Evolutionary conservation across 495 filamentous ascomycete genomes (phyloP).

Genomic region (Polyplosphaeria fusca): DNA sequence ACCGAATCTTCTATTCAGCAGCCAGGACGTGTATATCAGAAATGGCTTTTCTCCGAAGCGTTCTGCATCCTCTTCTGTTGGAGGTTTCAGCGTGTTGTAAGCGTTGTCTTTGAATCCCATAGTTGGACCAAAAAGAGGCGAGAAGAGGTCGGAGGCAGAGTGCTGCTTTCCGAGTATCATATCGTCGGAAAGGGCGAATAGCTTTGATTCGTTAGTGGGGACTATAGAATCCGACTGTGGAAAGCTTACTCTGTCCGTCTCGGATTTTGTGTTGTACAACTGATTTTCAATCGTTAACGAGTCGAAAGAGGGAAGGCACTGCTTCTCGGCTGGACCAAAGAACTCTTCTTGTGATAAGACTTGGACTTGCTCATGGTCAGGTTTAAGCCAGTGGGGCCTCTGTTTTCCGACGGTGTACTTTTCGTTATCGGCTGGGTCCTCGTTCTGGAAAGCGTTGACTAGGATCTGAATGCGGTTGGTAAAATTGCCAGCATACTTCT

Average conservation of each 20-base stretch:
- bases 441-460: slow-evolving; percentile 42
- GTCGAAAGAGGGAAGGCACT: slow-evolving; percentile 47
- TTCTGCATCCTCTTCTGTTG: slow-evolving; percentile 34
- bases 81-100: slow-evolving; percentile 44
- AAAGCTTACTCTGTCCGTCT: slow-evolving; percentile 25
- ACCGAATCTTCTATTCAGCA: slow-evolving; percentile 46
- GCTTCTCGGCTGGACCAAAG: slow-evolving; percentile 41
- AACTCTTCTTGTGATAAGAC: slow-evolving; percentile 46
- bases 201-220: slow-evolving; percentile 34
- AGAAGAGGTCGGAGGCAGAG: slow-evolving; percentile 46
- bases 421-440: background rate
- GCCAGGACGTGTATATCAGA: slow-evolving; percentile 48
- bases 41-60: slow-evolving; percentile 47
- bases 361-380: slow-evolving; percentile 39
- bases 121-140: slow-evolving; percentile 44
- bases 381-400: slow-evolving; percentile 41
- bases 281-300: slow-evolving; percentile 47
- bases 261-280: slow-evolving; percentile 38
- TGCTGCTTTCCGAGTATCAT: slow-evolving; percentile 46
- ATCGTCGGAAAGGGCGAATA: slow-evolving; percentile 47
- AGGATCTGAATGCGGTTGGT: slow-evolving; percentile 46
- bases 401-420: slow-evolving; percentile 35
- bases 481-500: slow-evolving; percentile 43
- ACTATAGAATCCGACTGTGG: background rate
- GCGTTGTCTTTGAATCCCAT: slow-evolving; percentile 46